Percentiles rank a stretch among this genome's conserved stretches.
These are phyloP conservation scores for Cephalotrichum gorgonifer DNA, from an alignment of 2,329 filamentous ascomycete genomes.

Conservation along the genomic window DNA sequence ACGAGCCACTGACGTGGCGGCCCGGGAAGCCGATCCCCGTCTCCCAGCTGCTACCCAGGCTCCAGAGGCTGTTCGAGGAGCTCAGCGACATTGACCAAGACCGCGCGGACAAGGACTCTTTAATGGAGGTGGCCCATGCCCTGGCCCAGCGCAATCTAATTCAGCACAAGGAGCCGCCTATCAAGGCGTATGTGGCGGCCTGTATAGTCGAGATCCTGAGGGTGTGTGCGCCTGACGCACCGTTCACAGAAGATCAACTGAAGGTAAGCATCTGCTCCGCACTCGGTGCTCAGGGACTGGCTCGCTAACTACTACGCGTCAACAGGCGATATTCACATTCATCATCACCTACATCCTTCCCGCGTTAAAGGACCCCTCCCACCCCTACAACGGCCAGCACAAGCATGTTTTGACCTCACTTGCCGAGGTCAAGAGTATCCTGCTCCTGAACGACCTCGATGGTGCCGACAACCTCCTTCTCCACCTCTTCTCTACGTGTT, in stretches of 20 bases:
- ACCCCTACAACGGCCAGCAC: conserved; percentile 89
- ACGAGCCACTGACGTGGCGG: conserved; percentile 81
- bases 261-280: conserved; percentile 50
- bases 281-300: neutral
- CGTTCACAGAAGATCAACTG: conserved; percentile 80
- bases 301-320: neutral
- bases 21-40: conserved; percentile 83
- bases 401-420: conserved; percentile 83
- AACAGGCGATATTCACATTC: conserved; percentile 85
- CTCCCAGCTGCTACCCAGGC: conserved; percentile 67
- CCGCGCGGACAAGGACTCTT: conserved; percentile 69
- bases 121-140: conserved; percentile 74
- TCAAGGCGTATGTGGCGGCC: conserved; percentile 78
- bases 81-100: conserved; percentile 81
- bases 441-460: conserved; percentile 81
- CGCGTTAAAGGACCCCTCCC: conserved; percentile 72
- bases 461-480: conserved; percentile 70
- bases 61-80: conserved; percentile 74
- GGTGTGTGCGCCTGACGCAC: conserved; percentile 88
- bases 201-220: conserved; percentile 90
- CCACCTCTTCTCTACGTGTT: conserved; percentile 76
- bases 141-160: conserved; percentile 74
- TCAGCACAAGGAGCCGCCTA: conserved; percentile 85
- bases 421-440: conserved; percentile 86
- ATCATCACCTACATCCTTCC: conserved; percentile 78